phyloP scores from a whole-genome alignment of 176 grass and related monocot genomes.

The Tuctoria greenei region DNA sequence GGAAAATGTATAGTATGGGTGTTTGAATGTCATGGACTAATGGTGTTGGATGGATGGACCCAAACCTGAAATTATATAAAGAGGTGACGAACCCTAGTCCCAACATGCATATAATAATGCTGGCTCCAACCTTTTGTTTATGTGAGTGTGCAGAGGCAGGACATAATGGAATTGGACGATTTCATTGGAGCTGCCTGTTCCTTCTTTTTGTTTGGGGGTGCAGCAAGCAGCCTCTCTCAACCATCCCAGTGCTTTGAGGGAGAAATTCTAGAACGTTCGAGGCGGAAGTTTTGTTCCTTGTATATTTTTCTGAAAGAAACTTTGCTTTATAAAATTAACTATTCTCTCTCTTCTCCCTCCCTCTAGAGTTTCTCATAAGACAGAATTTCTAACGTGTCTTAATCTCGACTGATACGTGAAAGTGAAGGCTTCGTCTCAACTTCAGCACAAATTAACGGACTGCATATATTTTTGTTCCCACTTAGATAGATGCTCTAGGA shows the following conservation, averaged over 20 bases:
- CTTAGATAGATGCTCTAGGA: neutral
- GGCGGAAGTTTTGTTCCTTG: neutral
- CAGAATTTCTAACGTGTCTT: conserved; percentile 18
- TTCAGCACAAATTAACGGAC: conserved; percentile 9
- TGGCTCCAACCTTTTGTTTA: conserved; percentile 46
- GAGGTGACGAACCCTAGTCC: conserved; percentile 46
- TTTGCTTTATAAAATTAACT: neutral
- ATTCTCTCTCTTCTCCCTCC: neutral
- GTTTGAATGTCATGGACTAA: conserved; percentile 40
- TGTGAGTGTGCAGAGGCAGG: conserved; percentile 41
- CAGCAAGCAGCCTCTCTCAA: conserved; percentile 23
- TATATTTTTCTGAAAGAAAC: conserved; percentile 14
- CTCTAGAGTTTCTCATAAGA: neutral
- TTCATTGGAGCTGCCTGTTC: conserved; percentile 52
- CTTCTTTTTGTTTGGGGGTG: conserved; percentile 63
- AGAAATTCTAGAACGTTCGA: neutral
- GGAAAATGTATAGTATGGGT: conserved; percentile 21
- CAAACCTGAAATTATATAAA: conserved; percentile 35
- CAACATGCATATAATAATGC: conserved; percentile 59
- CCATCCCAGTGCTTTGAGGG: no score
- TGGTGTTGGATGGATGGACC: conserved; percentile 40
- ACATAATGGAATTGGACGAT: conserved; percentile 51
- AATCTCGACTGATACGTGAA: neutral
- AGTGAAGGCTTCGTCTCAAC: neutral
- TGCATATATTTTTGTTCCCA: neutral